A percentile compares a stretch with the other conserved stretches of the same genome.
Evolutionary conservation across 148 eudicot genomes (phyloP).

Genomic region (Dianthus caryophyllus): DNA sequence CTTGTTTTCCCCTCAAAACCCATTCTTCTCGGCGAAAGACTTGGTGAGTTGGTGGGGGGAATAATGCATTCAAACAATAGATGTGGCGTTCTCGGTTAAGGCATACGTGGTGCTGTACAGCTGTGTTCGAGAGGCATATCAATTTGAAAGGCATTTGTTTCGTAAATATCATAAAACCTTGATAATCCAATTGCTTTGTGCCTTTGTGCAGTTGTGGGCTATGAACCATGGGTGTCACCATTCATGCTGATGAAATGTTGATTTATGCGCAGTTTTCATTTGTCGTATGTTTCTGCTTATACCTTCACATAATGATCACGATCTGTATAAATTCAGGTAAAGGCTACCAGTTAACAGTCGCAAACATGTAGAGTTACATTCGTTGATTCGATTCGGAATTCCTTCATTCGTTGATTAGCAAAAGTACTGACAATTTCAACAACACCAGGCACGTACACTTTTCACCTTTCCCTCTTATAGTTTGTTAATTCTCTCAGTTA

Average conservation of each 20-base stretch:
- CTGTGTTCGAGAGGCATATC: too few species aligned
- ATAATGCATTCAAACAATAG: too few species aligned
- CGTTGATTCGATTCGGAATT: conserved; percentile 7
- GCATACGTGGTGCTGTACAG: too few species aligned
- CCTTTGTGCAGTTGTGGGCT: too few species aligned
- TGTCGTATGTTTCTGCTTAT: not conserved
- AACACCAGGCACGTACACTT: not conserved
- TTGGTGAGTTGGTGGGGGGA: too few species aligned
- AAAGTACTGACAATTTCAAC: not conserved
- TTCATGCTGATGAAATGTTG: too few species aligned
- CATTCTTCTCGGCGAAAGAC: too few species aligned
- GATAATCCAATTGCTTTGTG: not conserved
- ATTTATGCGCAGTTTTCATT: not conserved
- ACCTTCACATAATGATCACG: not conserved
- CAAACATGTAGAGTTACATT: conserved; percentile 15
- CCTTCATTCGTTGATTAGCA: not conserved
- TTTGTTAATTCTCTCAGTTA: conserved; percentile 11
- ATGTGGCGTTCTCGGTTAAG: too few species aligned
- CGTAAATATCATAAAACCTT: not conserved
- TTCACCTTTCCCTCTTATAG: not conserved
- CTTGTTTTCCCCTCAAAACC: too few species aligned
- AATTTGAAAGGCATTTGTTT: too few species aligned
- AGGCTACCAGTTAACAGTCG: conserved; percentile 2
- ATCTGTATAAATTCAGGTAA: conserved; percentile 11
- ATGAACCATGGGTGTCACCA: not conserved